Percentiles rank a stretch among this genome's conserved stretches.
Evolutionary conservation across 2,329 filamentous ascomycete species (phyloP).

Genomic region (Penicillium oxalicum): DNA sequence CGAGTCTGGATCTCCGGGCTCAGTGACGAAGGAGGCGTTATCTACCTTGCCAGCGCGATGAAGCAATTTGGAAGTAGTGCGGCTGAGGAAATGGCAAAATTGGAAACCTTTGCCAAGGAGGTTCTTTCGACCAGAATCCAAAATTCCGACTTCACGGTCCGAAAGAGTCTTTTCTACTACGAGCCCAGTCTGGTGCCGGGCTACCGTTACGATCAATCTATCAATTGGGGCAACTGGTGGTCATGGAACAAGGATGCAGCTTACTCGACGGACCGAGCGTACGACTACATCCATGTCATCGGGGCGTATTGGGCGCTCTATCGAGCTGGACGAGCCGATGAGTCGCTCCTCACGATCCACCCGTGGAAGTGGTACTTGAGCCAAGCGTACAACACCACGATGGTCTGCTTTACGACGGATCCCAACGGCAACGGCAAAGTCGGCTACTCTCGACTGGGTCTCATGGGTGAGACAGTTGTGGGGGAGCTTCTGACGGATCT

Average conservation of each 20-base stretch:
- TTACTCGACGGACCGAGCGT: slow-evolving; percentile 47
- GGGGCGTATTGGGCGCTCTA: slow-evolving; percentile 56
- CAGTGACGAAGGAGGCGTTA: slow-evolving; percentile 55
- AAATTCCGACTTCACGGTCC: slow-evolving; percentile 43
- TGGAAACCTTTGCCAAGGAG: slow-evolving; percentile 51
- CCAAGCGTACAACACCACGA: slow-evolving; percentile 48
- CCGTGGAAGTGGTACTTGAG: slow-evolving; percentile 52
- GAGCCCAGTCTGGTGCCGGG: slow-evolving; percentile 40
- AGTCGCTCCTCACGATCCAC: slow-evolving; percentile 38
- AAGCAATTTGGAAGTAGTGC: slow-evolving; percentile 51
- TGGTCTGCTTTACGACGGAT: slow-evolving; percentile 22
- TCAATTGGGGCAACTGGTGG: slow-evolving; percentile 48
- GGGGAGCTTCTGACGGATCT: slow-evolving; percentile 50
- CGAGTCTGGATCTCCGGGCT: slow-evolving; percentile 56
- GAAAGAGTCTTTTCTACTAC: slow-evolving; percentile 55
- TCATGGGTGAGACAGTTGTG: slow-evolving; percentile 58
- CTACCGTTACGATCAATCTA: slow-evolving; percentile 41
- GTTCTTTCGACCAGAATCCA: slow-evolving; percentile 50
- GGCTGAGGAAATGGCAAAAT: slow-evolving; percentile 44
- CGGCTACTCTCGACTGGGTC: slow-evolving; percentile 23
- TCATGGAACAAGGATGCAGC: slow-evolving; percentile 48
- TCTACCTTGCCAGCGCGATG: slow-evolving; percentile 50
- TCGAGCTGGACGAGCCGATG: slow-evolving; percentile 48
- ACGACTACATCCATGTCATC: slow-evolving; percentile 55
- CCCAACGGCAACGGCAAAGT: slow-evolving; percentile 40